Evolutionary conservation across 345 rosid genomes (phyloP).

Genomic region (Murraya koenigii): DNA sequence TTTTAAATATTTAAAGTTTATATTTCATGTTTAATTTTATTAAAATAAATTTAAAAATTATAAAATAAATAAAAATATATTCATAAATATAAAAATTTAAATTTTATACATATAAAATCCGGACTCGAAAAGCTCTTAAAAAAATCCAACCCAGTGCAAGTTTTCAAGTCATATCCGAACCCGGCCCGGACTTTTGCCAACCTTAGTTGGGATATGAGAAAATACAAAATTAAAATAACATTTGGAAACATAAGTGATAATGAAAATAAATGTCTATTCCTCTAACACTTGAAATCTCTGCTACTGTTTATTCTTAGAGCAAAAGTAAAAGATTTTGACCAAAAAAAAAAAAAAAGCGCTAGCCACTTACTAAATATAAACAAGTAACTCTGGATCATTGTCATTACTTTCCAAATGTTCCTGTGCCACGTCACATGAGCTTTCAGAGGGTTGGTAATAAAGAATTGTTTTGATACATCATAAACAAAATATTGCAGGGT

Average conservation of each 20-base stretch:
- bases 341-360: neutral
- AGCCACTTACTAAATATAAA: slow-evolving; percentile 60
- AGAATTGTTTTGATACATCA: neutral
- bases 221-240: neutral
- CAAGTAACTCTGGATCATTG: slow-evolving; percentile 84
- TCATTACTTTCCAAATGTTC: slow-evolving; percentile 89
- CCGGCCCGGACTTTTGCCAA: no score
- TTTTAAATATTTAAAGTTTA: no score
- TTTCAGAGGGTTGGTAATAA: neutral
- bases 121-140: no score
- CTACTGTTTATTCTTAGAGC: neutral
- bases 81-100: no score
- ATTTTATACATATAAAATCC: no score
- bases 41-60: no score
- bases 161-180: no score
- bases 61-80: no score
- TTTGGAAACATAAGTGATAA: neutral
- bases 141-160: no score
- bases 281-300: neutral
- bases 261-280: neutral
- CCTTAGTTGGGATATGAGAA: neutral
- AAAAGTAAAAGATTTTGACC: neutral
- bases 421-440: slow-evolving; percentile 35
- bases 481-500: neutral
- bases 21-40: no score